These are phyloP conservation scores for Saccharum hybrid DNA, from an alignment of 202 grass and related monocot species.

Conservation along the genomic window DNA sequence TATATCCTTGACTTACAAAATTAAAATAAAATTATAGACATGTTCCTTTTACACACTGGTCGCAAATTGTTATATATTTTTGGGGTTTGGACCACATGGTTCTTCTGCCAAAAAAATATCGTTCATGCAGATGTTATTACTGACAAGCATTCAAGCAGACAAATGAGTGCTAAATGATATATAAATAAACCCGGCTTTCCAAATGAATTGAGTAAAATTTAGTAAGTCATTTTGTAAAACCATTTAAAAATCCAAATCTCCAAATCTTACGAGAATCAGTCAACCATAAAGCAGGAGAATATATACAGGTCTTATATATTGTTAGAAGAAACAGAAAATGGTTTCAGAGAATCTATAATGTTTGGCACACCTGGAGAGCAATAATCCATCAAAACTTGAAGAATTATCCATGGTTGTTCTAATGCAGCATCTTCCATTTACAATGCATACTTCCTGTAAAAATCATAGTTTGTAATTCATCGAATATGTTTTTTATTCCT, in stretches of 20 bases:
- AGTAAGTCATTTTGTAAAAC: not conserved
- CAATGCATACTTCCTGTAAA: constrained; percentile 75
- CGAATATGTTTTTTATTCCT: constrained; percentile 33
- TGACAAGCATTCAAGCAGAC: not conserved
- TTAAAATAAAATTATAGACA: constrained; percentile 17
- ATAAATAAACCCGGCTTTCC: constrained; percentile 8
- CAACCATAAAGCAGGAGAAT: constrained; percentile 38
- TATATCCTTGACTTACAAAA: constrained; percentile 32
- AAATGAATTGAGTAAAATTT: constrained; percentile 23
- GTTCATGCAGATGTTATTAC: constrained; percentile 4
- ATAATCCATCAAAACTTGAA: constrained; percentile 56
- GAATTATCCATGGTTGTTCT: constrained; percentile 50
- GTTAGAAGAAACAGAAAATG: constrained; percentile 36
- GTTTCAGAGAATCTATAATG: constrained; percentile 1
- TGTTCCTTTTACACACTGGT: constrained; percentile 5
- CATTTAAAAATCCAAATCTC: constrained; percentile 8
- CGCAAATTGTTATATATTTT: constrained; percentile 12
- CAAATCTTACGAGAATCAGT: constrained; percentile 32
- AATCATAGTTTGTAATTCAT: constrained; percentile 35
- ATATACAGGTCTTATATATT: constrained; percentile 36
- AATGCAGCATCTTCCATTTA: constrained; percentile 82
- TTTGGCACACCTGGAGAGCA: constrained; percentile 66
- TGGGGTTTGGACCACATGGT: not conserved
- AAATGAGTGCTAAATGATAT: constrained; percentile 7
- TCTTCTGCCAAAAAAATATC: constrained; percentile 11